Evolutionary conservation across 1,139 yeast species (phyloP).

Genomic region (Candida sp.): DNA sequence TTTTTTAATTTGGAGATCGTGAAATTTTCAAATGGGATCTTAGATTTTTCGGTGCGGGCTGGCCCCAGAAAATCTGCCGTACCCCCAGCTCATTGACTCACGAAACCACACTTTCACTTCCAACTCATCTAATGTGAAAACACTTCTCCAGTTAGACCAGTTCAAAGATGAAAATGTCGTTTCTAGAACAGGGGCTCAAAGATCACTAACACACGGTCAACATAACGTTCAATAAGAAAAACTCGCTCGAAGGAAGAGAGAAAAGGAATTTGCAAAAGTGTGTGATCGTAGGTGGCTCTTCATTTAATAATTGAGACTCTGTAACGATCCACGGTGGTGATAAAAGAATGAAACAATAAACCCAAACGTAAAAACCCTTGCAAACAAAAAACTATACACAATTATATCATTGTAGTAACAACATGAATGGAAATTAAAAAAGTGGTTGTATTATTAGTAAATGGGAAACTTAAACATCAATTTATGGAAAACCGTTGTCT

Average conservation of each 20-base stretch:
- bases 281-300: conserved; percentile 67
- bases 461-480: neutral
- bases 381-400: conserved; percentile 6
- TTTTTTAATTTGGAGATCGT: neutral
- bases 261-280: conserved; percentile 14
- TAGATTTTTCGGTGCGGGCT: neutral
- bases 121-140: neutral
- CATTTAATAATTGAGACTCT: conserved; percentile 46
- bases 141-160: neutral
- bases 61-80: neutral
- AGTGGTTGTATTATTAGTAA: conserved; percentile 9
- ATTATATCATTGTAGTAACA: conserved; percentile 14
- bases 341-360: conserved; percentile 13
- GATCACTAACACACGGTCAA: neutral
- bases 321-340: conserved; percentile 49
- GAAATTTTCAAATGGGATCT: neutral
- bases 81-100: neutral
- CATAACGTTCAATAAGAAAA: neutral
- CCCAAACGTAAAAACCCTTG: conserved; percentile 6
- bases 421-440: conserved; percentile 5
- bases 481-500: neutral
- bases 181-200: neutral
- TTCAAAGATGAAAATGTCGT: neutral
- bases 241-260: neutral
- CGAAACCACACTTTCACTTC: neutral